phyloP scores from a whole-genome alignment of 352 stramenopile genomes.

The Thalassiosira exigua region DNA sequence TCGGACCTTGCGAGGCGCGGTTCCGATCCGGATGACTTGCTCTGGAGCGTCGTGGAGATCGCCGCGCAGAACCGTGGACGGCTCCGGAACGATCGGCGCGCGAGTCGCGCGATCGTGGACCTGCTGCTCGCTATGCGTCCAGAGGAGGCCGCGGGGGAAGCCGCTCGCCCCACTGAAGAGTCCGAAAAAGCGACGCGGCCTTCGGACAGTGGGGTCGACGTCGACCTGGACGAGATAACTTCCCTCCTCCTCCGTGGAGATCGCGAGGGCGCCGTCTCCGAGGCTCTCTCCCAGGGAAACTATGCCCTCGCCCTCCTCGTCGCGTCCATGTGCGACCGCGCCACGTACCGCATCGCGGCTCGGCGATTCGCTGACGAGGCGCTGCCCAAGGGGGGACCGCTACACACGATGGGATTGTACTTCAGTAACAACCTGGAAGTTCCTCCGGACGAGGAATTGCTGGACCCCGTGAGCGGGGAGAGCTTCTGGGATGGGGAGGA shows the following conservation, averaged over 20 bases:
- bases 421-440: slow-evolving; percentile 73
- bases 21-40: slow-evolving; percentile 47
- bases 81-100: slow-evolving; percentile 70
- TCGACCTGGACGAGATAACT: slow-evolving; percentile 57
- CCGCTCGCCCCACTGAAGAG: background rate
- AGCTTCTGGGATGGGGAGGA: slow-evolving; percentile 54
- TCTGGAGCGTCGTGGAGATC: slow-evolving; percentile 82
- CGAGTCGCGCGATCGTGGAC: slow-evolving; percentile 72
- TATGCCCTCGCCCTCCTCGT: slow-evolving; percentile 82
- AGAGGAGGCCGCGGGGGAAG: background rate
- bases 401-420: slow-evolving; percentile 77
- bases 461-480: slow-evolving; percentile 21
- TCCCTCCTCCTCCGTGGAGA: slow-evolving; percentile 55
- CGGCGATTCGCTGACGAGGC: slow-evolving; percentile 67
- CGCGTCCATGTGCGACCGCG: slow-evolving; percentile 67
- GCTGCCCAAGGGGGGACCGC: slow-evolving; percentile 64
- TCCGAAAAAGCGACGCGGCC: background rate
- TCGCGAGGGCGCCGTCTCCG: slow-evolving; percentile 67
- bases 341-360: slow-evolving; percentile 71
- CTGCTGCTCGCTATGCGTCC: slow-evolving; percentile 58
- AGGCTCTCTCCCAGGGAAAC: slow-evolving; percentile 68
- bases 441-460: slow-evolving; percentile 30
- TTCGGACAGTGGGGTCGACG: background rate
- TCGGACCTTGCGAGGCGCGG: slow-evolving; percentile 63
- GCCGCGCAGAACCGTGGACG: slow-evolving; percentile 69